Conservation (phyloP, 306 rosid genomes). For the Cercis canadensis region DNA sequence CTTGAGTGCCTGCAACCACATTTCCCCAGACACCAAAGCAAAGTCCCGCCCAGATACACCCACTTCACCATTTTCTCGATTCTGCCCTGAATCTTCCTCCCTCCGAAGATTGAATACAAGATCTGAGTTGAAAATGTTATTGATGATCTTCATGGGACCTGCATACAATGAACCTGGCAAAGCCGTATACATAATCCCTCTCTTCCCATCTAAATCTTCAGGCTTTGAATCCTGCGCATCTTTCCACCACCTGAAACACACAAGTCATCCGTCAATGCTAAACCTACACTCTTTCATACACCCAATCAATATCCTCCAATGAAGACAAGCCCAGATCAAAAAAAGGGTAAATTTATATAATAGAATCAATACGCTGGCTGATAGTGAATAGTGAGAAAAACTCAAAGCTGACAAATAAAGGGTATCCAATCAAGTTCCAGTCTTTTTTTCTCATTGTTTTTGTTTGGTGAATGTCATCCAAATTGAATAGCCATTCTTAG, state of each 20-base stretch:
- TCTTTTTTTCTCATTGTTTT: neutral
- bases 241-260: slow-evolving; percentile 96
- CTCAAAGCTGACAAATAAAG: neutral
- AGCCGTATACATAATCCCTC: slow-evolving; percentile 65
- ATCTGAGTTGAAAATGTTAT: slow-evolving; percentile 86
- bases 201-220: slow-evolving; percentile 61
- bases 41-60: slow-evolving; percentile 90
- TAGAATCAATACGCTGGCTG: neutral
- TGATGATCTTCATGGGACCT: slow-evolving; percentile 91
- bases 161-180: slow-evolving; percentile 65
- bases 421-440: slow-evolving; percentile 26
- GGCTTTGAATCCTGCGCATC: slow-evolving; percentile 76
- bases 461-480: slow-evolving; percentile 6
- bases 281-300: slow-evolving; percentile 11
- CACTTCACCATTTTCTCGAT: slow-evolving; percentile 70
- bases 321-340: slow-evolving; percentile 53
- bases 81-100: slow-evolving; percentile 63
- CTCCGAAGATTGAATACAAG: slow-evolving; percentile 77
- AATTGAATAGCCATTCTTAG: slow-evolving; percentile 34
- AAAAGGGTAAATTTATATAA: slow-evolving; percentile 9
- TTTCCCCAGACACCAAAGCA: slow-evolving; percentile 92
- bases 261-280: slow-evolving; percentile 35
- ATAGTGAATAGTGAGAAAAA: slow-evolving; percentile 10
- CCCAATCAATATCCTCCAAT: slow-evolving; percentile 30
- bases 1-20: slow-evolving; percentile 97